Percentiles rank a stretch among this genome's conserved stretches.
Evolutionary conservation across 31 red algal genomes (phyloP).

Genomic region (Odonthalia washingtoniensis): DNA sequence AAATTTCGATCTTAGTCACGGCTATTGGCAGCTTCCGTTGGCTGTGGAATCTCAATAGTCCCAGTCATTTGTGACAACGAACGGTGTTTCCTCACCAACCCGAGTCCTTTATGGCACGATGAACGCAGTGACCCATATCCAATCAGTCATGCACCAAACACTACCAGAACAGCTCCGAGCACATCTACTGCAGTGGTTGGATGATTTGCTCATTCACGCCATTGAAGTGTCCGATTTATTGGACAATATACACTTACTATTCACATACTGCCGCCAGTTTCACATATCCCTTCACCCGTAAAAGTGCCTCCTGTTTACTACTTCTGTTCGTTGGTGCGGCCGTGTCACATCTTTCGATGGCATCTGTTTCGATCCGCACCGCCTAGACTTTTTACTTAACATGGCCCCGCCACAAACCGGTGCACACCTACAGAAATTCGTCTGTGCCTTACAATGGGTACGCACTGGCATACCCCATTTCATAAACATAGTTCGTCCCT

Average conservation of each 20-base stretch:
- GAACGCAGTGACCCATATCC: conserved; percentile 21
- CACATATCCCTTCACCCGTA: conserved; percentile 14
- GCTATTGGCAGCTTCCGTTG: conserved; percentile 31
- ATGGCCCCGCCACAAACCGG: too few species aligned
- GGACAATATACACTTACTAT: neutral
- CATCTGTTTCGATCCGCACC: conserved; percentile 17
- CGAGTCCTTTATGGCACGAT: conserved; percentile 20
- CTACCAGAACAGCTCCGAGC: neutral
- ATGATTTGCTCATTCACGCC: conserved; percentile 43
- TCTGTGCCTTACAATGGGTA: too few species aligned
- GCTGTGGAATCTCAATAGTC: conserved; percentile 18
- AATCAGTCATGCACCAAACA: neutral
- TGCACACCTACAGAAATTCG: too few species aligned
- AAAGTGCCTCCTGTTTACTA: conserved; percentile 30
- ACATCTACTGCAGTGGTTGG: conserved; percentile 18
- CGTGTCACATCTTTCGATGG: conserved; percentile 17
- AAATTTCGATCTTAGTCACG: neutral
- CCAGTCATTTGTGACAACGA: conserved; percentile 5
- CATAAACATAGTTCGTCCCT: too few species aligned
- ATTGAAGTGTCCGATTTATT: neutral
- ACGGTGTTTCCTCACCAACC: conserved; percentile 12
- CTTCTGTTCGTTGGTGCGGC: conserved; percentile 15
- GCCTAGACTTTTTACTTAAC: too few species aligned
- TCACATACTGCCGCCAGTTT: conserved; percentile 5
- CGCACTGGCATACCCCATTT: too few species aligned